Base-by-base conservation (phyloP, 495 filamentous ascomycete genomes). In the Penicillium simplicissimum region DNA sequence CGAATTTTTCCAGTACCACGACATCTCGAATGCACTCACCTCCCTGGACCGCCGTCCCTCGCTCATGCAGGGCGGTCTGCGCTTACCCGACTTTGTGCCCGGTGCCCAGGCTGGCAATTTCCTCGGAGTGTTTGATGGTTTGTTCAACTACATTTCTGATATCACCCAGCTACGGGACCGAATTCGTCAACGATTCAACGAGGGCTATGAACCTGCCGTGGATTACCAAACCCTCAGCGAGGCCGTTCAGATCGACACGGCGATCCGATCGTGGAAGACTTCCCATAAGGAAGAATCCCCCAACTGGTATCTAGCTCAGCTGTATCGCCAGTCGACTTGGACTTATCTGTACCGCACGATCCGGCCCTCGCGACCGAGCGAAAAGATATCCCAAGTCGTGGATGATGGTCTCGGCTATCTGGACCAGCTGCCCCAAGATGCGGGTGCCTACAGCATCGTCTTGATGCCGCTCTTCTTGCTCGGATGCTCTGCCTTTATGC, bases 1-100 rank as follows among this genome's bases (percentile, higher is more conserved):
- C 72, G 93, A 96, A 73, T 96, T 96, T 79, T 96, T 96, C 77
- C 88, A 92, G 73, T 96, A 96, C 66, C 90, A 96, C 74, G 90
- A 93, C 64, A 87, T 90, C 58, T 89, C 88, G 31, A 91, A 91
- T 68, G 88, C 93, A 40, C 81, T 96, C 55, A 92, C 93, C 31
- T 85, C 85, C 37, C 78, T 88, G 19, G 85, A 87, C 67, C 81
- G 79, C 61, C 76, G 80, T 17, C 81, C 77, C 3, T 76, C 82
- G 13, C 76, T 81, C 11, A 75, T 88, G 11, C 79, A 83, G 58
- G 83, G 86, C 55, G 85, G 87, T 54, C 84, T 89, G 73, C 79
- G 82, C 8, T 79, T 90, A 11, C 89, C 90, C 3, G 78, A 84
- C 55, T 88, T 86, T 52, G 85, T 89, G n/a, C 87, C 93, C 21